Evolutionary conservation across 352 stramenopile species (phyloP).

Genomic region (Phytophthora europaea): DNA sequence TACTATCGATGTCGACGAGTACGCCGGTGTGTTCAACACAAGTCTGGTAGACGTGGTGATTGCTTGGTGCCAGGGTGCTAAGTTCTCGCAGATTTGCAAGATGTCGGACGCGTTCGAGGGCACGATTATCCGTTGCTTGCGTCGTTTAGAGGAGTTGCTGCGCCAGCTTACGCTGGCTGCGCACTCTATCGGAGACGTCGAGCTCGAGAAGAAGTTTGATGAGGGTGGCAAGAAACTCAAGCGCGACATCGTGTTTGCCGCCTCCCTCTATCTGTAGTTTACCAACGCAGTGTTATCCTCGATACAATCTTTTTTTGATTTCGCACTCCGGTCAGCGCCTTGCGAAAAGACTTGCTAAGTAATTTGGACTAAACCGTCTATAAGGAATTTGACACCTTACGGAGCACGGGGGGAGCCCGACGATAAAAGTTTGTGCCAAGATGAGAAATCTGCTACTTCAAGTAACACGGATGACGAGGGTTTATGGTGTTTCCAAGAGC

Average conservation of each 20-base stretch:
- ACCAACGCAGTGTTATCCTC: neutral
- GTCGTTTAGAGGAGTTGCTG: slow-evolving; percentile 98
- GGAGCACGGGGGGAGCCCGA: too few relatives aligned
- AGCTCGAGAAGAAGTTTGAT: slow-evolving; percentile 98
- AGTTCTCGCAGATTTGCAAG: slow-evolving; percentile 99
- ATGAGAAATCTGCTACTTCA: too few relatives aligned
- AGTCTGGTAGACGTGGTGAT: slow-evolving; percentile 98
- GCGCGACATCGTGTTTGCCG: slow-evolving; percentile 99
- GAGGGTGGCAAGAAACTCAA: slow-evolving; percentile 98
- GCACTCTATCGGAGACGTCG: slow-evolving; percentile 97
- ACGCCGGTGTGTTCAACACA: slow-evolving; percentile 97
- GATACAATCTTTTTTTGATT: neutral
- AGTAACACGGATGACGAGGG: neutral
- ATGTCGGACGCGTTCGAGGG: slow-evolving; percentile 99
- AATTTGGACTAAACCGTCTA: too few relatives aligned
- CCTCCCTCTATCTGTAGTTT: slow-evolving; percentile 96
- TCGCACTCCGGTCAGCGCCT: too few relatives aligned
- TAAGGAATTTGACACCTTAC: too few relatives aligned
- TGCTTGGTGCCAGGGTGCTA: slow-evolving; percentile 97
- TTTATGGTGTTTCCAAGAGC: neutral
- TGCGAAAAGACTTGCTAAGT: too few relatives aligned
- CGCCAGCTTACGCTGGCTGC: slow-evolving; percentile 96
- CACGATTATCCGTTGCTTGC: slow-evolving; percentile 98
- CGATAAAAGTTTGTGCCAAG: neutral
- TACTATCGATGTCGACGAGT: slow-evolving; percentile 97